Evolutionary conservation across 768 basidiomycete genomes (phyloP), one percentile per base, ranked within the genome.

Genomic region (Suillus discolor): DNA sequence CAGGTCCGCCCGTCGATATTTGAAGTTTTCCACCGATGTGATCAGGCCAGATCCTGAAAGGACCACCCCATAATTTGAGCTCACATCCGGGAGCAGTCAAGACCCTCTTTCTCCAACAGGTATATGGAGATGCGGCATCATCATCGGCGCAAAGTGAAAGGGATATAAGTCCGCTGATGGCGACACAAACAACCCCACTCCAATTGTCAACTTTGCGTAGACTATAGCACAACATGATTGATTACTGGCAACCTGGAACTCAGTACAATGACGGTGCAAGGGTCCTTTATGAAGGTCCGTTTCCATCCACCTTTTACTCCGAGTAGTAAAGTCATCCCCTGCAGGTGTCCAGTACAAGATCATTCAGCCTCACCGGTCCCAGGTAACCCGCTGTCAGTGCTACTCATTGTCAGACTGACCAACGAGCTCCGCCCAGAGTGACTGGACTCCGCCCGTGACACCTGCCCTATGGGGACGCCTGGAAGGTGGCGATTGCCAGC

Each of bases 391-490:
- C n/a, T 49, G 9, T 31, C n/a, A 28, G 41, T 13, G 4, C 23
- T 11, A 20, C 42, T 31, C 59, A 39, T 6, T 53, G 13, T 44
- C 64, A 69, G 47, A 38, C 62, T 69, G 23, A 71, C 57, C 9
- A 63, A 59, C 15, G 41, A 42, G 12, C 25, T 31, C 12, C 13
- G 12, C 49, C 28, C 6, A 92, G 89, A 67, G 80, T 34, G 89
- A 91, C 68, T 93, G 92, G 92, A 75, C 86, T 31, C 92, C 92
- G 5, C 68, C 79, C 4, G 66, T 76, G 15, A 86, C 85, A 2
- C 89, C 90, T 44, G 88, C 89, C 12, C 81, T 92, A 39, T 92
- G 90, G 91, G 89, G 86, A 54, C 82, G 80, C 53, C 62, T 86
- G 31, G 77, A 78, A 25, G 82, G 79, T 36, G 66, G 75, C 34